Evolutionary conservation across 192 early-diverging fungal species (phyloP).

Genomic region (Powellomyces hirtus): DNA sequence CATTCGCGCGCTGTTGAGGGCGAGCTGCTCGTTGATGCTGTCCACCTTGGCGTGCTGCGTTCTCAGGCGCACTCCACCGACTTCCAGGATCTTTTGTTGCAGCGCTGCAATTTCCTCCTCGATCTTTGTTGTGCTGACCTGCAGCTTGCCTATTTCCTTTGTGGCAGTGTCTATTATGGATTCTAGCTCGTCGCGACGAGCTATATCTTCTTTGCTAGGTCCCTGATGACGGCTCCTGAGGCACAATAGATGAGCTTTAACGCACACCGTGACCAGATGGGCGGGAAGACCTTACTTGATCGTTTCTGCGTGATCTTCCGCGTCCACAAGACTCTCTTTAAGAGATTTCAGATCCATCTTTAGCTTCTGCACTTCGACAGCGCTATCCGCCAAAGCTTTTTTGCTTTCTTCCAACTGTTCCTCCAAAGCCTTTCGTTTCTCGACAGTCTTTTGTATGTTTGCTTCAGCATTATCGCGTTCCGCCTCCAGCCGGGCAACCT

Average conservation of each 20-base stretch:
- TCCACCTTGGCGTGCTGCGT: conserved; percentile 84
- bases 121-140: conserved; percentile 59
- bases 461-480: conserved; percentile 14
- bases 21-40: conserved; percentile 74
- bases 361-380: conserved; percentile 11
- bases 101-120: conserved; percentile 76
- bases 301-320: conserved; percentile 59
- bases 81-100: conserved; percentile 87
- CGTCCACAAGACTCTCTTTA: conserved; percentile 61
- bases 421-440: conserved; percentile 11
- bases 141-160: conserved; percentile 17
- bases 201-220: conserved; percentile 52
- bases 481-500: conserved; percentile 54
- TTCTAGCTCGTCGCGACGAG: conserved; percentile 45
- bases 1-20: conserved; percentile 59
- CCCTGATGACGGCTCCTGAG: conserved; percentile 43
- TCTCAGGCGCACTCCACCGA: conserved; percentile 84
- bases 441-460: not conserved
- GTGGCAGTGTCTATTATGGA: conserved; percentile 6
- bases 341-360: conserved; percentile 24
- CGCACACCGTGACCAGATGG: too few relatives aligned
- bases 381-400: conserved; percentile 11
- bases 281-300: conserved; percentile 47
- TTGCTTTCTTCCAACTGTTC: conserved; percentile 7
- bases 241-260: not conserved